Base-by-base conservation (phyloP, 1,284 basidiomycete genomes). In the Cutaneotrichosporon sp. region DNA sequence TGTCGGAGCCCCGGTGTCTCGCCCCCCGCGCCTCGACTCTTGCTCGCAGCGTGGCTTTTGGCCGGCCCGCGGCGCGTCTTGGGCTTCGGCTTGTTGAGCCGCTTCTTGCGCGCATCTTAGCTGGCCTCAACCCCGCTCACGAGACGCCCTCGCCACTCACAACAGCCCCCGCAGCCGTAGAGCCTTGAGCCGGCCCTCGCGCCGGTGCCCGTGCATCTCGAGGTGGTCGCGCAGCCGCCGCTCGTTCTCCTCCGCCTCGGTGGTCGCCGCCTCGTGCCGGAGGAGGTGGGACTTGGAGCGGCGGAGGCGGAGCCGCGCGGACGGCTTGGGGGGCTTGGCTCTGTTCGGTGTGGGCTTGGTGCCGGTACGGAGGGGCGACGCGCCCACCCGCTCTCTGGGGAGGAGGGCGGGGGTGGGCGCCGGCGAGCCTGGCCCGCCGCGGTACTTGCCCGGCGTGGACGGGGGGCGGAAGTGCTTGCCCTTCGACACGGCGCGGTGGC, bases 161-260 rank as follows among this genome's bases (percentile, higher is more conserved):
- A 53, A 22, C 20, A 53, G 34, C 14, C 51, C 51, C 20, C 51
- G 33, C 33, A 53, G 24, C 3, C 34, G 20, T 5, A 53, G 22
- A n/a, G 51, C 51, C 22, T 25, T 36, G 20, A 53, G 33, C 16
- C 33, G 51, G 11, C 34, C 20, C 20, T 53, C 34, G 22, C 51
- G 51, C 4, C 51, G 51, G 22, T 53, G 33, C 3, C 20, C 22
- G 14, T 36, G 33, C 34, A 22, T 22, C 34, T 53, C 51, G 22
- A 53, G 51, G 22, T 53, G 51, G 25, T 53, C 51, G 13, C 24
- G 33, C 11, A 53, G 34, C 11, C n/a, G 8, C 13, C 51, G 51
- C 22, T 53, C 51, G 33, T 27, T 25, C 51, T 53, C 51, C 34
- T 53, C 51, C 22, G 34, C 51, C 24, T 34, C 51, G 6, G 20